Base-by-base conservation (phyloP, 148 eudicot species). In the Polygonum maritimum region DNA sequence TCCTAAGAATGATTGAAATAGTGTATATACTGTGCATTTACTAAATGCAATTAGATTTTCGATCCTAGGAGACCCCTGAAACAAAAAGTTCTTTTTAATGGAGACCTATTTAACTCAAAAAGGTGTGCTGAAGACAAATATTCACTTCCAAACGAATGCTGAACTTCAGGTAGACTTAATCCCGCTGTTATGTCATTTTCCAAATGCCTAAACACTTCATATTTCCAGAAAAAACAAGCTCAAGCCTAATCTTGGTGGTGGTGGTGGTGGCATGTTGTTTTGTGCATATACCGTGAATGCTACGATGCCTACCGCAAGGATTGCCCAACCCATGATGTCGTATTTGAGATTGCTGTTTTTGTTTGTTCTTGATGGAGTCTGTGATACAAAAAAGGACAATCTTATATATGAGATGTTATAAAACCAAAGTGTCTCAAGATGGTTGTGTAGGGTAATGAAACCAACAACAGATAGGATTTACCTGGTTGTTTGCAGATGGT, bases 251-350 rank as follows among this genome's bases (percentile, higher is more conserved):
- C 62, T 74, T 22, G 54, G 73, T 5, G 93, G 94, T 10, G 92
- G 94, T 22, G 89, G 92, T 52, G 96, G 91, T 16, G 87, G 86
- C 82, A 65, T 85, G 77, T 78, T 89, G 89, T 82, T 90, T 80
- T 76, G 92, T 7, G 96, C 85, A 79, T 86, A 87, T 51, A 97
- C 97, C 7, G 91, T 80, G 96, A 94, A 88, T 15, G 84, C 92
- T 44, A 92, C 88, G 31, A 95, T 79, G 65, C 92, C 96, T 76
- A 88, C 89, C 0, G 90, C 97, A 73, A 94, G 97, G 67, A 92
- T 82, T n/a, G 82, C 71, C 87, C 87, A 82, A 38, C 87, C 87
- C 76, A 82, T 75, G 51, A 78, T 62, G 79, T 85, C 87, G 33
- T 85, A 85, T 55, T 78, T 72, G 19, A 82, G 75, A 74, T 85